Base-by-base conservation (phyloP, 305 asterid species). In the Fraxinus greggii region DNA sequence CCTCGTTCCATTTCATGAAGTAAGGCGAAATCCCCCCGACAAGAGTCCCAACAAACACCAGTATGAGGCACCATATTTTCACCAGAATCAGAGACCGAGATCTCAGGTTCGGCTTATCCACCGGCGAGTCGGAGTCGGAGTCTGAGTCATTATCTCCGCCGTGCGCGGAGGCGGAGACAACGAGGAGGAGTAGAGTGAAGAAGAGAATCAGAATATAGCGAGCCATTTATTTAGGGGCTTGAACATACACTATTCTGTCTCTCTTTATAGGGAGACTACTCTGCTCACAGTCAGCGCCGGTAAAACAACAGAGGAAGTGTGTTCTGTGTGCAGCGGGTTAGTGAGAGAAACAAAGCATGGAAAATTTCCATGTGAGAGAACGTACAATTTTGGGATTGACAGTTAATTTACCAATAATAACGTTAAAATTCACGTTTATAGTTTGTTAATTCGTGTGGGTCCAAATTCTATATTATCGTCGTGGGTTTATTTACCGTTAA, bases 1-100 rank as follows among this genome's bases (percentile, higher is more conserved):
- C 93, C 84, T 95, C 98, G 88, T 91, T 95, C 98, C 97, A 92
- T 56, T 90, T 92, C 89, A 93, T 75, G 85, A 93, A 92, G 77
- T 93, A 95, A 7, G 98, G 98, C 1, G 98, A 95, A 80, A 93
- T 90, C 54, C 98, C 98, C 17, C 98, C 98, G 10, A 85, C 76
- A 38, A 95, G 92, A 35, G 98, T 92, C 59, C 91, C 95, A 9
- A 85, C 81, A 40, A 95, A 95, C 54, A 95, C 97, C 15, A 95
- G 83, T 21, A 92, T 86, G 73, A 93, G 83, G 82, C 98, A 95
- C 94, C 97, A 95, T 83, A 93, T 86, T 74, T 95, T 95, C 28
- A 90, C 98, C 67, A 89, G 70, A 51, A 93, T 87, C 91, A 92
- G 81, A 1, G 94, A 79, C 0, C 88, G 85, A 1, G 97, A 85